Conservation (phyloP, 1,284 basidiomycete genomes). For the Leccinum fuscescens region DNA sequence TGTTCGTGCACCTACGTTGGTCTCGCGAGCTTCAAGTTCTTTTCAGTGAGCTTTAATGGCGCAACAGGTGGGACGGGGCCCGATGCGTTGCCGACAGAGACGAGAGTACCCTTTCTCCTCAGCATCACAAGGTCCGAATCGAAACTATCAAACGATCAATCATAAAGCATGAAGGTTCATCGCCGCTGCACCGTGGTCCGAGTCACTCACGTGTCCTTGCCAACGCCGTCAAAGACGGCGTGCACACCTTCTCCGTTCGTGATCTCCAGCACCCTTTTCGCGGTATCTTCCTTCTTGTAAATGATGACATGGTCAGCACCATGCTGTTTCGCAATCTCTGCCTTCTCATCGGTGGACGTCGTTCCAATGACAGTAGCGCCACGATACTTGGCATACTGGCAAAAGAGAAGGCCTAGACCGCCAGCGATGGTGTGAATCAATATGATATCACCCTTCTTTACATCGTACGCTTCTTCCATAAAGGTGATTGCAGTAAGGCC, state of each 20-base stretch:
- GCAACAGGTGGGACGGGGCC: constrained; percentile 75
- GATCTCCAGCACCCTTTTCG: constrained; percentile 71
- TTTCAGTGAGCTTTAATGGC: constrained; percentile 72
- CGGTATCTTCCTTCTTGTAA: constrained; percentile 72
- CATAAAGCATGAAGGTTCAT: background rate
- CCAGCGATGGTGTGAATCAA: constrained; percentile 92
- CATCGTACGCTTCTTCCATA: constrained; percentile 80
- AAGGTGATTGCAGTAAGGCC: constrained; percentile 82
- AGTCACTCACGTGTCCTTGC: constrained; percentile 77
- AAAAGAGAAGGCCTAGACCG: constrained; percentile 61
- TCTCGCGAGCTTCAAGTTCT: constrained; percentile 80
- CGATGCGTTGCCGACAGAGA: constrained; percentile 92
- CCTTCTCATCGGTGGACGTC: constrained; percentile 84
- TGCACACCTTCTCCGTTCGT: constrained; percentile 85
- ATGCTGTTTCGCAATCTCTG: constrained; percentile 73
- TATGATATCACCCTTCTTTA: constrained; percentile 73
- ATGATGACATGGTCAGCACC: constrained; percentile 89
- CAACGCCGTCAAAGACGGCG: constrained; percentile 92
- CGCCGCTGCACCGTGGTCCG: background rate
- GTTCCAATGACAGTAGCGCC: constrained; percentile 94
- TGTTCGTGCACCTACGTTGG: constrained; percentile 57
- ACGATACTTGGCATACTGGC: constrained; percentile 59
- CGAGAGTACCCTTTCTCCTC: constrained; percentile 78
- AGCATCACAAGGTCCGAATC: constrained; percentile 81
- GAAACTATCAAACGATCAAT: constrained; percentile 49